Conservation (phyloP, 2,329 filamentous ascomycete genomes). For the Lachnellula hyalina region DNA sequence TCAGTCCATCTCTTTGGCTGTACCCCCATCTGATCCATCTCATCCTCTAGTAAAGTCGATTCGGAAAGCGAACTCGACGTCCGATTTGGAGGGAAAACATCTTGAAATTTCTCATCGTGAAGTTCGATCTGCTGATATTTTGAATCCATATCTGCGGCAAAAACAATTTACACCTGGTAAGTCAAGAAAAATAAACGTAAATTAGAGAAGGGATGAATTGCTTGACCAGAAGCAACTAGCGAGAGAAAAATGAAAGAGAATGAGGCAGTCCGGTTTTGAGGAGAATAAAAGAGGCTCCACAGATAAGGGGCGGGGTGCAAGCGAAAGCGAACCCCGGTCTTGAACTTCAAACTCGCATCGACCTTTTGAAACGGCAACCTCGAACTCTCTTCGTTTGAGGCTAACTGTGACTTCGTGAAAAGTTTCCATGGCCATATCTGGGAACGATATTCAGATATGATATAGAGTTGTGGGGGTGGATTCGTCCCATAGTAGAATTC, state of each 20-base stretch:
- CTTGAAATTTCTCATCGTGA: conserved; percentile 24
- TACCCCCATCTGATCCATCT: conserved; percentile 14
- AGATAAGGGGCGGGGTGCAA: not conserved
- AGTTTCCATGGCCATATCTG: too few relatives aligned
- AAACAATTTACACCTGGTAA: conserved; percentile 20
- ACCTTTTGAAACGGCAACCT: conserved; percentile 15
- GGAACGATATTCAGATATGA: too few relatives aligned
- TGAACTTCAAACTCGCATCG: conserved; percentile 9
- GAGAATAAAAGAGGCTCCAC: not conserved
- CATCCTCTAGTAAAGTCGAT: conserved; percentile 23
- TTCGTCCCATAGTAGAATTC: too few relatives aligned
- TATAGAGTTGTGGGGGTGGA: too few relatives aligned
- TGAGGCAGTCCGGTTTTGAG: not conserved
- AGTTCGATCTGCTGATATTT: conserved; percentile 24
- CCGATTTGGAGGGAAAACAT: conserved; percentile 11
- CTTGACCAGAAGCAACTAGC: conserved; percentile 26
- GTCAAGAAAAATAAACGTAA: conserved; percentile 7
- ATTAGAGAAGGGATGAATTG: conserved; percentile 17
- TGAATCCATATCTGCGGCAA: conserved; percentile 18
- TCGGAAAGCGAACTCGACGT: conserved; percentile 21
- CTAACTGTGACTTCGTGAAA: not conserved
- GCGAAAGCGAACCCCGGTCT: conserved; percentile 11
- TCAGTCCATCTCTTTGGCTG: conserved; percentile 6
- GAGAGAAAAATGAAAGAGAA: not conserved
- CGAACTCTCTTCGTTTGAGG: conserved; percentile 5